A percentile compares a stretch with the other conserved stretches of the same genome.
These are phyloP conservation scores for Clavariopsis aquatica DNA, from an alignment of 495 filamentous ascomycete genomes.

Conservation along the genomic window DNA sequence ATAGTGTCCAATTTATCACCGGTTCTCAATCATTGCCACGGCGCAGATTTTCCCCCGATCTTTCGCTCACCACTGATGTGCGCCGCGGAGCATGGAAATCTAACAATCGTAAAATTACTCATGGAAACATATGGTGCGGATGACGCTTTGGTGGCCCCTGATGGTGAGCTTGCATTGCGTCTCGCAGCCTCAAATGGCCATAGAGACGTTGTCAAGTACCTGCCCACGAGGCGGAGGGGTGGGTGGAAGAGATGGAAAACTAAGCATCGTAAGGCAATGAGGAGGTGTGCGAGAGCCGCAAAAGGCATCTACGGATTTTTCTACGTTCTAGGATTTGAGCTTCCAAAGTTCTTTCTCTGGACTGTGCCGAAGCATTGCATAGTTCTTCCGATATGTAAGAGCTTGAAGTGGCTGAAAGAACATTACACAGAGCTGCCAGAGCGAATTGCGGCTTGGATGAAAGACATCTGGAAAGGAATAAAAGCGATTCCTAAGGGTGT, in stretches of 20 bases:
- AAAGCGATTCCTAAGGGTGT: conserved; percentile 10
- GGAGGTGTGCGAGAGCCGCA: conserved; percentile 31
- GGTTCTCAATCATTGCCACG: background rate
- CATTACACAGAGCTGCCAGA: conserved; percentile 40
- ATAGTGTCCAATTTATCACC: background rate
- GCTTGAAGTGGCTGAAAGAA: conserved; percentile 38
- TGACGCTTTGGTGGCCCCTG: conserved; percentile 37
- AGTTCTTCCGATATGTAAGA: conserved; percentile 34
- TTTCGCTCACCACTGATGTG: conserved; percentile 21
- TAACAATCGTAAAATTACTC: conserved; percentile 33
- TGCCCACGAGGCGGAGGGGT: conserved; percentile 37
- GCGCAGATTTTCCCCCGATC: background rate
- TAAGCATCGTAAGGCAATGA: conserved; percentile 30
- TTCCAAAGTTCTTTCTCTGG: conserved; percentile 45
- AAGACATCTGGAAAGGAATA: background rate
- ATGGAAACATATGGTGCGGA: conserved; percentile 35
- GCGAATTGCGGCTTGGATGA: conserved; percentile 21
- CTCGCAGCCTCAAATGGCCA: conserved; percentile 29
- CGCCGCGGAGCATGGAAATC: conserved; percentile 26
- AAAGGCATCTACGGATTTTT: conserved; percentile 34
- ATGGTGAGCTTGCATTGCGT: conserved; percentile 40
- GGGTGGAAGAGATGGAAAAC: conserved; percentile 38
- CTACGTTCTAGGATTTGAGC: conserved; percentile 38
- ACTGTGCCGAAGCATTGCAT: conserved; percentile 41
- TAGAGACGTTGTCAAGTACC: conserved; percentile 37